phyloP scores from a whole-genome alignment of 1,284 basidiomycete genomes.

The Cystobasidium pallidum region DNA sequence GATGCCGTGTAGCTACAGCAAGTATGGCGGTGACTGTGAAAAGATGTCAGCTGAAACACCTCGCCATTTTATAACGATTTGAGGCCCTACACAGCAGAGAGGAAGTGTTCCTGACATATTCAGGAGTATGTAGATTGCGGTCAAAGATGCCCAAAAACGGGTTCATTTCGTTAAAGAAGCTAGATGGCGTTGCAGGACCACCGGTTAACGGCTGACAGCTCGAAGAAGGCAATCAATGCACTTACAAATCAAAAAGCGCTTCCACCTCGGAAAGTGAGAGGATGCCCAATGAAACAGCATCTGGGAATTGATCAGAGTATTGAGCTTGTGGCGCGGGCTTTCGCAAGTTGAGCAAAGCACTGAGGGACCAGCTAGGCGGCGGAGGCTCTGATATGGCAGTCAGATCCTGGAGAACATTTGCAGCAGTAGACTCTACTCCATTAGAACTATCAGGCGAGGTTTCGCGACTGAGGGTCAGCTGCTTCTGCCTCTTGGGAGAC shows the following conservation, averaged over 20 bases:
- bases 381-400: constrained; percentile 33
- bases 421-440: constrained; percentile 5
- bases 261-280: constrained; percentile 10
- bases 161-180: constrained; percentile 30
- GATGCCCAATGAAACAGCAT: constrained; percentile 22
- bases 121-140: constrained; percentile 10
- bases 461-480: constrained; percentile 10
- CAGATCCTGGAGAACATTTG: constrained; percentile 13
- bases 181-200: not conserved
- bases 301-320: constrained; percentile 29
- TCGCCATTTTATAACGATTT: not conserved
- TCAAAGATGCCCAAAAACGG: constrained; percentile 30
- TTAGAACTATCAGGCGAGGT: constrained; percentile 18
- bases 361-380: constrained; percentile 33
- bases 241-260: constrained; percentile 30
- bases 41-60: not conserved
- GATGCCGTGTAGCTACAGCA: constrained; percentile 20
- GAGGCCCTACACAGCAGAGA: constrained; percentile 10
- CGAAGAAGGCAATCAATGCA: not conserved
- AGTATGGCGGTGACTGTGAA: constrained; percentile 22
- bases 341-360: constrained; percentile 20
- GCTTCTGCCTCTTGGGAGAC: constrained; percentile 20
- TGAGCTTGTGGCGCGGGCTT: constrained; percentile 21
- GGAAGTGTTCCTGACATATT: constrained; percentile 24
- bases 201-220: too few relatives aligned